Evolutionary conservation across 176 grass and related monocot species (phyloP).

Genomic region (Dactylis glomerata): DNA sequence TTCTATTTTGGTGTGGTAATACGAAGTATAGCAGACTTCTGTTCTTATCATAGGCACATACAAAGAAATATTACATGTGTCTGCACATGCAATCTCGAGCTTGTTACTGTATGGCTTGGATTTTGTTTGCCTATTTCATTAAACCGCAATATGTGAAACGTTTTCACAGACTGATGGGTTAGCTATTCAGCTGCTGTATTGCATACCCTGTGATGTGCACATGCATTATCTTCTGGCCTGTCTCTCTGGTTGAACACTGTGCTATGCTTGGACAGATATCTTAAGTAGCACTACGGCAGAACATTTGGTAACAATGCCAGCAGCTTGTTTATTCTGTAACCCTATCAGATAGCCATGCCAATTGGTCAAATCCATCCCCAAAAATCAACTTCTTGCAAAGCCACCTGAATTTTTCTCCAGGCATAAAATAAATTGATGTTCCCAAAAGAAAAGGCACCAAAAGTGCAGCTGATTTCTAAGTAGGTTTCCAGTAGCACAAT

Average conservation of each 20-base stretch:
- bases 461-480: background rate
- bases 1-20: slow-evolving; percentile 12
- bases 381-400: background rate
- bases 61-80: background rate
- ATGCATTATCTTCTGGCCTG: background rate
- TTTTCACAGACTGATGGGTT: slow-evolving; percentile 3
- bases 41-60: background rate
- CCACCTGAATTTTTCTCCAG: background rate
- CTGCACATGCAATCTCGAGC: background rate
- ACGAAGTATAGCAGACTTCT: background rate
- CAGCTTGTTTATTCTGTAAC: background rate
- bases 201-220: background rate
- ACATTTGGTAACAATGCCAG: background rate
- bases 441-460: background rate
- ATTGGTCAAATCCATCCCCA: background rate
- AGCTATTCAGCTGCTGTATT: slow-evolving; percentile 17
- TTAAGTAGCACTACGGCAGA: background rate
- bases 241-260: slow-evolving; percentile 4
- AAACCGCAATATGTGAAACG: background rate
- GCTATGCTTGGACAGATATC: slow-evolving; percentile 12
- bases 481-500: background rate
- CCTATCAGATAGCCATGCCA: background rate
- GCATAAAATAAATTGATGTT: slow-evolving; percentile 13
- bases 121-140: slow-evolving; percentile 11
- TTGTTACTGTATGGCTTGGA: background rate